Percentiles rank a stretch among this genome's conserved stretches.
Evolutionary conservation across 768 basidiomycete genomes (phyloP).

Genomic region (Amanita phalloides): DNA sequence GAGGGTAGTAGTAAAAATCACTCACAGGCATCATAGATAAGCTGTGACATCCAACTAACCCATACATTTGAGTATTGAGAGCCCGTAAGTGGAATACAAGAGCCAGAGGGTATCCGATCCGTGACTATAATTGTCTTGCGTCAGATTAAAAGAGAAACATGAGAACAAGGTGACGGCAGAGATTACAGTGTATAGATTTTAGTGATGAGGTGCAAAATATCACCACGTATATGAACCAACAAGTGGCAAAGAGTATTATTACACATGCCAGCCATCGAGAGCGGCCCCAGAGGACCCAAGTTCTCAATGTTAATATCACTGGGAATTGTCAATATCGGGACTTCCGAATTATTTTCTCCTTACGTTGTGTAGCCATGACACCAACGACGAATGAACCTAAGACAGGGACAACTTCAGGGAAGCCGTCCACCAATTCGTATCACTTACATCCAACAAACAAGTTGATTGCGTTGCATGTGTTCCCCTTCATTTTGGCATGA

Average conservation of each 20-base stretch:
- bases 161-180: background rate
- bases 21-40: conserved; percentile 3
- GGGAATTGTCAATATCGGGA: background rate
- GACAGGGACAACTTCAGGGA: background rate
- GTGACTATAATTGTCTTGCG: background rate
- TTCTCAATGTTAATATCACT: conserved; percentile 4
- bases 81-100: background rate
- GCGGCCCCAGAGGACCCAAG: background rate
- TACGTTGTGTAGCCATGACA: background rate
- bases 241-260: background rate
- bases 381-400: background rate
- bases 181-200: background rate
- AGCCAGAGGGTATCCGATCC: background rate
- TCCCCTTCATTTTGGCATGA: background rate
- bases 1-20: background rate
- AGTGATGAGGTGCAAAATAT: background rate
- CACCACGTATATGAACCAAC: background rate
- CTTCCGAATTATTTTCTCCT: background rate
- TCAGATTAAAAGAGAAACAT: background rate
- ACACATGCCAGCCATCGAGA: background rate
- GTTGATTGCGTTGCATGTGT: background rate
- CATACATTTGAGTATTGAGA: background rate
- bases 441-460: background rate
- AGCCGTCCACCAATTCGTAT: background rate
- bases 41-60: background rate